A percentile compares a stretch with the other conserved stretches of the same genome.
These are phyloP conservation scores for Diplodia sapinea DNA, from an alignment of 2,329 filamentous ascomycete genomes.

Conservation along the genomic window DNA sequence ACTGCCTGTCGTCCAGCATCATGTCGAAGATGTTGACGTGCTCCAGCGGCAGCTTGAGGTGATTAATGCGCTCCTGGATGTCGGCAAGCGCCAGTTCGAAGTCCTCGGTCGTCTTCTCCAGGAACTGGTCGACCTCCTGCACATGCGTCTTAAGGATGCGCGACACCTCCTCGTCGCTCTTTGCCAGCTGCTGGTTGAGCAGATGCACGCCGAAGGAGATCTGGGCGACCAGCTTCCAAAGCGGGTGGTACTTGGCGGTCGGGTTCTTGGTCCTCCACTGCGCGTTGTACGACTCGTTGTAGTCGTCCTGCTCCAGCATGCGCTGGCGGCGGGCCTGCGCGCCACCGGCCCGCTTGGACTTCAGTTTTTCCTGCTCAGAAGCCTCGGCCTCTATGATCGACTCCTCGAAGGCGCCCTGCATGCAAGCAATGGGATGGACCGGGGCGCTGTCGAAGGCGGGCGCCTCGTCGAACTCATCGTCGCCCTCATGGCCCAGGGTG, in stretches of 20 bases:
- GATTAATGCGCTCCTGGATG: conserved; percentile 78
- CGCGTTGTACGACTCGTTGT: conserved; percentile 73
- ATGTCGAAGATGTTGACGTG: conserved; percentile 83
- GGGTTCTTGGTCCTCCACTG: conserved; percentile 74
- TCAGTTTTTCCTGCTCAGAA: conserved; percentile 50
- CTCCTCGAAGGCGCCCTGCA: conserved; percentile 84
- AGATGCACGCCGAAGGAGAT: conserved; percentile 94
- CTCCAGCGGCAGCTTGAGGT: conserved; percentile 80
- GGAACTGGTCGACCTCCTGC: conserved; percentile 89
- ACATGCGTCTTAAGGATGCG: conserved; percentile 90
- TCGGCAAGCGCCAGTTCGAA: conserved; percentile 79
- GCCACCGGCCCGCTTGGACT: conserved; percentile 50
- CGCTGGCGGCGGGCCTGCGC: conserved; percentile 67
- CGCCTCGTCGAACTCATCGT: conserved; percentile 31
- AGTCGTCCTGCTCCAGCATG: conserved; percentile 60
- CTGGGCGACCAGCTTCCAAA: conserved; percentile 89
- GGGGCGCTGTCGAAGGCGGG: conserved; percentile 42
- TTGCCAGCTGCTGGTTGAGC: conserved; percentile 81
- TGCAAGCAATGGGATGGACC: conserved; percentile 73
- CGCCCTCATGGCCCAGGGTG: conserved; percentile 27
- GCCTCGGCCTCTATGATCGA: conserved; percentile 71
- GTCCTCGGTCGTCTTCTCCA: conserved; percentile 85
- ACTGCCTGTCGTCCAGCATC: conserved; percentile 84
- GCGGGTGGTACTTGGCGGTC: conserved; percentile 80
- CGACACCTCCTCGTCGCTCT: conserved; percentile 86